Percentiles rank a stretch among this genome's conserved stretches.
Conservation (phyloP, 2,329 filamentous ascomycete genomes). For the Microcyclospora tardicrescens region DNA sequence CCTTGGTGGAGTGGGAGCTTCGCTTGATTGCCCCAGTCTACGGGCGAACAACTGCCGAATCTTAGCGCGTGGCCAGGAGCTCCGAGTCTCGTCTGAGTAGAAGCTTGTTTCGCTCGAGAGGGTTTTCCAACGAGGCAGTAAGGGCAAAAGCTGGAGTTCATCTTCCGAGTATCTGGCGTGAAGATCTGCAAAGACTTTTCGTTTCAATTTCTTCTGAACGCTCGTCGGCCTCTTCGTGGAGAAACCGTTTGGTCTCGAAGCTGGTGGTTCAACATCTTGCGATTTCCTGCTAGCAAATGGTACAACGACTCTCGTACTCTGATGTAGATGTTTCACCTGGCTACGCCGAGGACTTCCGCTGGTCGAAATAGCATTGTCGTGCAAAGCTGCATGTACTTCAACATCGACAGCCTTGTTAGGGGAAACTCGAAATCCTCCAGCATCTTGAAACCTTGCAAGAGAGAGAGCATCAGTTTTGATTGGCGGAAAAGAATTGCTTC, state of each 20-base stretch:
- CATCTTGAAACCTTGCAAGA: conserved; percentile 4
- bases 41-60: neutral
- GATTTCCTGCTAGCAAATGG: neutral
- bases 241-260: neutral
- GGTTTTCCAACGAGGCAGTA: neutral
- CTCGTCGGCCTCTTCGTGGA: too few relatives aligned
- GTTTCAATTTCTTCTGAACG: too few relatives aligned
- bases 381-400: neutral
- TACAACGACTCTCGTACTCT: too few relatives aligned
- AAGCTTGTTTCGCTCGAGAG: neutral
- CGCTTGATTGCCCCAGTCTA: neutral
- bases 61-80: neutral
- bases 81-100: neutral
- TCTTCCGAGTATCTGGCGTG: too few relatives aligned
- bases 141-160: too few relatives aligned
- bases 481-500: neutral
- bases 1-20: neutral
- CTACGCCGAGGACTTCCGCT: neutral
- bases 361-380: neutral
- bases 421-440: neutral
- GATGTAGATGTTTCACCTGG: neutral
- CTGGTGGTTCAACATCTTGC: neutral
- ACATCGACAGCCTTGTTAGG: neutral
- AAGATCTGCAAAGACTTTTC: too few relatives aligned
- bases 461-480: conserved; percentile 1